Evolutionary conservation across 495 filamentous ascomycete species (phyloP).

Genomic region (Hyaloscypha variabilis): DNA sequence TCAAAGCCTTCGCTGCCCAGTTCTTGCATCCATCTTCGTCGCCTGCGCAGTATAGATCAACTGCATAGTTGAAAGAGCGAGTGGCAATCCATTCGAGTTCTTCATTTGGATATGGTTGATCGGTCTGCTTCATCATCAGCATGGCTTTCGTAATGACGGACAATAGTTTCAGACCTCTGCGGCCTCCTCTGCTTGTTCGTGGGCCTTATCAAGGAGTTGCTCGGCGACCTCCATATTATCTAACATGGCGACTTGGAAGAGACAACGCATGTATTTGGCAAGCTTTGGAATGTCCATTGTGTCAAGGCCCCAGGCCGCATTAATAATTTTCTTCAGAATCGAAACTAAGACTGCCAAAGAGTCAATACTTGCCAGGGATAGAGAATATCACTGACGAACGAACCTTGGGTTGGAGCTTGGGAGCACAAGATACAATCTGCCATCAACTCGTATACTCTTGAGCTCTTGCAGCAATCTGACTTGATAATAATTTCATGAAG

Average conservation of each 20-base stretch:
- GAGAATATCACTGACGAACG: neutral
- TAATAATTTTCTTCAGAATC: constrained; percentile 62
- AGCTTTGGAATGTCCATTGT: constrained; percentile 55
- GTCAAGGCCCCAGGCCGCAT: constrained; percentile 59
- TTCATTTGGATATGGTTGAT: constrained; percentile 60
- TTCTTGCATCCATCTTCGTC: constrained; percentile 58
- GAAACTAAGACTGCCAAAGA: constrained; percentile 41
- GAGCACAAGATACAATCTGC: constrained; percentile 63
- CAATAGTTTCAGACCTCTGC: constrained; percentile 37
- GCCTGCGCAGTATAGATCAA: constrained; percentile 66
- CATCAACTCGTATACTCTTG: constrained; percentile 50
- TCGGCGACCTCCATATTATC: constrained; percentile 43
- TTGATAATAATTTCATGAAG: constrained; percentile 64
- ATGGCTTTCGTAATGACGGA: neutral
- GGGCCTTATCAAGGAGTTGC: constrained; percentile 59
- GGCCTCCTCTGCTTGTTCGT: constrained; percentile 47
- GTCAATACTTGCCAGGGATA: neutral
- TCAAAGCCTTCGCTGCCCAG: constrained; percentile 70
- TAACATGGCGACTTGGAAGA: constrained; percentile 66
- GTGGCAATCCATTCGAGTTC: constrained; percentile 82
- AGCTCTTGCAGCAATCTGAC: constrained; percentile 40
- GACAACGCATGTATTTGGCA: constrained; percentile 71
- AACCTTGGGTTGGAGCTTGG: constrained; percentile 51
- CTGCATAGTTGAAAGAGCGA: constrained; percentile 72
- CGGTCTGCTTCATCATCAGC: constrained; percentile 34